A percentile compares a stretch with the other conserved stretches of the same genome.
Conservation (phyloP, 768 basidiomycete genomes). For the Tricholomella constricta region DNA sequence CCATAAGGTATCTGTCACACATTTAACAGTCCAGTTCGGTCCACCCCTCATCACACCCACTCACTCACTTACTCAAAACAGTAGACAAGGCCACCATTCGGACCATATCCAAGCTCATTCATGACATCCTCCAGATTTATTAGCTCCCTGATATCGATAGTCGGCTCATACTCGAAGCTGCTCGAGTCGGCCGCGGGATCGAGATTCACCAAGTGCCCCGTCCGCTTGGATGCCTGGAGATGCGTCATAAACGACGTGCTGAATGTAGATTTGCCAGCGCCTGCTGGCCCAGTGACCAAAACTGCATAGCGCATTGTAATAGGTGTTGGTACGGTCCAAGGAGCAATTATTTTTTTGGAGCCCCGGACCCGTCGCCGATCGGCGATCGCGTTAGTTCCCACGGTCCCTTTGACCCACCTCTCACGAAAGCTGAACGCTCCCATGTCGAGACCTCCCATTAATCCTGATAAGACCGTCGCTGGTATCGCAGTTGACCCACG, state of each 20-base stretch:
- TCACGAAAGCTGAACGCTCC: too few relatives aligned
- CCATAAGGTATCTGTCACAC: constrained; percentile 77
- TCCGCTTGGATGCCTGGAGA: constrained; percentile 76
- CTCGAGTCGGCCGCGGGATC: constrained; percentile 90
- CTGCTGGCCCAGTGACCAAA: constrained; percentile 92
- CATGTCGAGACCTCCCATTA: constrained; percentile 79
- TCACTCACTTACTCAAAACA: constrained; percentile 97
- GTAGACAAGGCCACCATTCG: constrained; percentile 95
- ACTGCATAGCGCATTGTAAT: constrained; percentile 81
- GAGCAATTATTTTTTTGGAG: neutral
- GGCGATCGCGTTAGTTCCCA: constrained; percentile 17
- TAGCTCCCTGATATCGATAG: constrained; percentile 92
- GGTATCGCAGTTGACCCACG: constrained; percentile 87
- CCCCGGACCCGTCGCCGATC: neutral
- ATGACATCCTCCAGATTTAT: constrained; percentile 95
- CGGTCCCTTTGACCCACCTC: constrained; percentile 8
- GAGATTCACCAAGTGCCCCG: constrained; percentile 93
- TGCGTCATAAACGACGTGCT: constrained; percentile 87
- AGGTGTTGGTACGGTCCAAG: neutral
- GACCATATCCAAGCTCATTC: constrained; percentile 92
- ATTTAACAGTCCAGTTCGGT: neutral
- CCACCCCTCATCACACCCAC: constrained; percentile 3
- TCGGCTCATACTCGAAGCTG: constrained; percentile 90
- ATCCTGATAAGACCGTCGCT: constrained; percentile 67
- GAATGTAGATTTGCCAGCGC: constrained; percentile 97